Evolutionary conservation across 106 monocot genomes (phyloP), one percentile per base, ranked within the genome.

Genomic region (Acorus calamus): DNA sequence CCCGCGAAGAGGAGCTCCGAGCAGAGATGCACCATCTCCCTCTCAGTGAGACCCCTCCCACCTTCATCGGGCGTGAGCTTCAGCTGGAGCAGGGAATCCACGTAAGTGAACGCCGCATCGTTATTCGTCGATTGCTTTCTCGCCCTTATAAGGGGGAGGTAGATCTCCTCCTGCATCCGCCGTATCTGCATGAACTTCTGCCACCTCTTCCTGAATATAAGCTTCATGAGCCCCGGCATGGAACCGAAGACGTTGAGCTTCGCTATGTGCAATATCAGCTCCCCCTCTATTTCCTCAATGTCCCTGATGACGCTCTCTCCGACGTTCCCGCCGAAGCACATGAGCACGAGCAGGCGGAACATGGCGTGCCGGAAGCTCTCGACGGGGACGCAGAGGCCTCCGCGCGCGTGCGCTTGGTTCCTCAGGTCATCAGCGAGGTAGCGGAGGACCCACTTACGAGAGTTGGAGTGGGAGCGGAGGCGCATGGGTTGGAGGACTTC

Each of bases 291-390:
- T 4, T 3, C 3, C 56, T 58, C 52, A 5, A 73, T 58, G 6
- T 59, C 59, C 13, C 14, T 50, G 8, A 66, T 44, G 8, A 44
- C n/a, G 10, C 50, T 44, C 50, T 73, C 73, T 0, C 60, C 52
- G 8, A 66, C 57, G 9, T 60, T 66, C 48, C 66, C 73, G 4
- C 73, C 73, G 52, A 73, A 73, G 52, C 66, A 73, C 12, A 73
- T 59, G 46, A 57, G 41, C 7, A 73, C 52, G 8, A 57, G 64
- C 7, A 73, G 46, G 11, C 66, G 58, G 66, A 66, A 73, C 73
- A 73, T 59, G 13, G 73, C 57, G 41, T 66, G 8, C 7, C 54
- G 46, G 44, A 71, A 71, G 14, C 7, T 46, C 13, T 63, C 62
- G n/a, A 46, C 8, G 62, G 63, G 4, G 2, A 44, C 9, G 4